Conservation (phyloP, 345 rosid species). For the Excoecaria cochinchinensis region DNA sequence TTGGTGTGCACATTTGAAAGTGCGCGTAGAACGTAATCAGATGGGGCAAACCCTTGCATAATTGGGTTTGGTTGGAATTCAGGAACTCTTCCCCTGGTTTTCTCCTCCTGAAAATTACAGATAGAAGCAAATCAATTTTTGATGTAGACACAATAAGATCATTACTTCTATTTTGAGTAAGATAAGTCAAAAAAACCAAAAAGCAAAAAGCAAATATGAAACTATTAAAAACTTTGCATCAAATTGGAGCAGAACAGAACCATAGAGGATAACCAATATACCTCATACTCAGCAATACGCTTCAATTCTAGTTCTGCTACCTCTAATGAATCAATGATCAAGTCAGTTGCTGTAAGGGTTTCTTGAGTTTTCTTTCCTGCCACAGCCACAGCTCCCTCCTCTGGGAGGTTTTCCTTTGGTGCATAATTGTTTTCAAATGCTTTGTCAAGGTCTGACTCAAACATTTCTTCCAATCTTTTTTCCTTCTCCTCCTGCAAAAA, state of each 20-base stretch:
- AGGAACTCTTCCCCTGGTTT: conserved; percentile 46
- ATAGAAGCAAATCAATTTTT: conserved; percentile 11
- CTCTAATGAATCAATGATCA: conserved; percentile 73
- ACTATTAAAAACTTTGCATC: neutral
- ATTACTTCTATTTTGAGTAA: too few relatives aligned
- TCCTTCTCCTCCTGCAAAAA: conserved; percentile 91
- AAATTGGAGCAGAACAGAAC: neutral
- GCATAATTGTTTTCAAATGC: conserved; percentile 58
- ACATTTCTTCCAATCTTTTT: conserved; percentile 87
- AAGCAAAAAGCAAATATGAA: neutral
- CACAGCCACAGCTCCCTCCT: conserved; percentile 86
- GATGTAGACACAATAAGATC: neutral
- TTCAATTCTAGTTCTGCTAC: conserved; percentile 65
- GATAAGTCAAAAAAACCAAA: neutral
- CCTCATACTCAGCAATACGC: conserved; percentile 72
- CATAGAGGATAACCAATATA: conserved; percentile 17
- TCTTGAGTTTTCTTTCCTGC: conserved; percentile 86
- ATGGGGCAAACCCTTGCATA: conserved; percentile 74
- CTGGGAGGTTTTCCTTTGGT: conserved; percentile 72
- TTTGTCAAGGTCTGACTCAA: conserved; percentile 80
- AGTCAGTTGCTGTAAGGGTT: conserved; percentile 75
- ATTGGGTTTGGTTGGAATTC: conserved; percentile 61
- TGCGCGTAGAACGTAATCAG: conserved; percentile 71
- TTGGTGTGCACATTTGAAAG: conserved; percentile 70
- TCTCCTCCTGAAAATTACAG: conserved; percentile 63